A percentile compares a stretch with the other conserved stretches of the same genome.
Conservation (phyloP, 2,329 filamentous ascomycete genomes). For the Fusarium aywerte region DNA sequence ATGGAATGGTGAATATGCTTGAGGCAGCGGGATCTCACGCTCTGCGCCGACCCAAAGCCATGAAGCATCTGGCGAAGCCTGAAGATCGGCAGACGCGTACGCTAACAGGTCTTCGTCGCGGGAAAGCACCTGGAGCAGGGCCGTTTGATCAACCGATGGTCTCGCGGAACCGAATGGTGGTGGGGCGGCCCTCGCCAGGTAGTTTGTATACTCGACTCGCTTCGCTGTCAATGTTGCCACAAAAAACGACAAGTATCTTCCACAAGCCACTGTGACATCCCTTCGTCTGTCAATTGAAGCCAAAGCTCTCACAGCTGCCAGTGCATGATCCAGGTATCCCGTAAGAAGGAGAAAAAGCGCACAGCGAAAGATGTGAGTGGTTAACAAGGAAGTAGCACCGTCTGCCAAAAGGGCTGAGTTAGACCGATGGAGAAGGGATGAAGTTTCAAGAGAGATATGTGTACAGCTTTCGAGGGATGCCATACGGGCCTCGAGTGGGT, state of each 20-base stretch:
- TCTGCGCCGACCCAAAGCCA: constrained; percentile 85
- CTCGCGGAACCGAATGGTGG: constrained; percentile 47
- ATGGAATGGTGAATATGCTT: constrained; percentile 32
- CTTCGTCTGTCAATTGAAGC: constrained; percentile 76
- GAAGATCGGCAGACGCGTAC: constrained; percentile 87
- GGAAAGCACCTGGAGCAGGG: constrained; percentile 49
- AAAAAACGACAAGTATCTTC: constrained; percentile 85
- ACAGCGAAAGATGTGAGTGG: constrained; percentile 88
- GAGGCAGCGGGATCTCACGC: constrained; percentile 52
- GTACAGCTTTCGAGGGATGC: constrained; percentile 83
- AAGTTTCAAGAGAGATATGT: constrained; percentile 79
- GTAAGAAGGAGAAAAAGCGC: constrained; percentile 81
- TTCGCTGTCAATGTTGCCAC: constrained; percentile 71
- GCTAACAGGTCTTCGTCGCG: constrained; percentile 88
- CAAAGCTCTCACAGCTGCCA: constrained; percentile 77
- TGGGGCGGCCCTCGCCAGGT: constrained; percentile 51
- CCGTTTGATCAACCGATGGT: constrained; percentile 48
- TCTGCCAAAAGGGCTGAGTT: constrained; percentile 67
- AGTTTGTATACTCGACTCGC: constrained; percentile 58
- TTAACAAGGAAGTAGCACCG: constrained; percentile 78
- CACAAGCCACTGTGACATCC: constrained; percentile 80
- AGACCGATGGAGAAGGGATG: constrained; percentile 75
- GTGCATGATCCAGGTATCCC: constrained; percentile 77
- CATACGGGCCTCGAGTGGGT: constrained; percentile 71
- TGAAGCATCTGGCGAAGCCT: constrained; percentile 78